A percentile compares a stretch with the other conserved stretches of the same genome.
These are phyloP conservation scores for Gaultheria prostrata DNA, from an alignment of 148 eudicot species.

Conservation along the genomic window DNA sequence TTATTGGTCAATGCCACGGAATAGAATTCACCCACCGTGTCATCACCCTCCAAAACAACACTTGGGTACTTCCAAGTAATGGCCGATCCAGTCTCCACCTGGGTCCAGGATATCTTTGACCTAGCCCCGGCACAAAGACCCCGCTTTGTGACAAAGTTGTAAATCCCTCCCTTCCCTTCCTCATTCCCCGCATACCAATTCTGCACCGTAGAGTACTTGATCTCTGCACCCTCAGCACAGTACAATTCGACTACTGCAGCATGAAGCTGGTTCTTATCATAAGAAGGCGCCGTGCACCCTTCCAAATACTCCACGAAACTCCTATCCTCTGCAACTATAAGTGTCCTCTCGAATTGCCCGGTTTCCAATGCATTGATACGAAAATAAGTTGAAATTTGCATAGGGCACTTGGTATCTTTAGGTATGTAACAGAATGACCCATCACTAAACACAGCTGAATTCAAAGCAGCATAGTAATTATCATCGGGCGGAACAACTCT, in stretches of 20 bases:
- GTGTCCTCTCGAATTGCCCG: slow-evolving; percentile 90
- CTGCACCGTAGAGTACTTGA: slow-evolving; percentile 88
- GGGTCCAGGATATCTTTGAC: slow-evolving; percentile 97
- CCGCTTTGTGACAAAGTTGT: slow-evolving; percentile 90
- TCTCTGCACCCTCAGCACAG: slow-evolving; percentile 70
- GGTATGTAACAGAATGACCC: slow-evolving; percentile 93
- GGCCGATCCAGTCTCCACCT: slow-evolving; percentile 96
- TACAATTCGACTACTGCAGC: slow-evolving; percentile 92
- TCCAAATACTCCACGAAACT: slow-evolving; percentile 94
- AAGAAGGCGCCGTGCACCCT: slow-evolving; percentile 92
- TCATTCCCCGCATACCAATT: slow-evolving; percentile 97
- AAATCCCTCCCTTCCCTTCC: slow-evolving; percentile 82
- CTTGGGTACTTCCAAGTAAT: slow-evolving; percentile 99
- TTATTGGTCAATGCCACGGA: slow-evolving; percentile 92
- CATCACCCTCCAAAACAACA: slow-evolving; percentile 88
- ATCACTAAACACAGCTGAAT: slow-evolving; percentile 94
- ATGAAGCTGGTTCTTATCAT: slow-evolving; percentile 82
- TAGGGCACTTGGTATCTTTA: slow-evolving; percentile 72
- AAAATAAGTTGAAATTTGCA: slow-evolving; percentile 96
- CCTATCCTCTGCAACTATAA: slow-evolving; percentile 87
- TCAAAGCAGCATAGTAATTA: slow-evolving; percentile 82
- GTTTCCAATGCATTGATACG: slow-evolving; percentile 89
- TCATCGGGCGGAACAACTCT: slow-evolving; percentile 80
- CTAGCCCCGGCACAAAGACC: slow-evolving; percentile 79
- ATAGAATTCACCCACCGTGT: slow-evolving; percentile 90